Conservation (phyloP, 352 stramenopile genomes). For the Globisporangium megalacanthum region DNA sequence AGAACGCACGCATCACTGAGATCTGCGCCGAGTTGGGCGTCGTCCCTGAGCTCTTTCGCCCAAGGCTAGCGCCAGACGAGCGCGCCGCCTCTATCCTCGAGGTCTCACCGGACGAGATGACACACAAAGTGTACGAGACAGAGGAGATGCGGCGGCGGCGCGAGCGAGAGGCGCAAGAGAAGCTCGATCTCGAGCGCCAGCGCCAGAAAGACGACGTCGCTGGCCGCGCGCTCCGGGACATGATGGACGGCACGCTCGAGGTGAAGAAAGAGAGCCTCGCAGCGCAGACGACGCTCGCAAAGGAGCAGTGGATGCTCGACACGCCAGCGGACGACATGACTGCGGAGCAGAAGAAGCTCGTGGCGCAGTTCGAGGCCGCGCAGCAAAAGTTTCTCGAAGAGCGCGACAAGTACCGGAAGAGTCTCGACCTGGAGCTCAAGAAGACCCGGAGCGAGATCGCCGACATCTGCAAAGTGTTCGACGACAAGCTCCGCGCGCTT, state of each 20-base stretch:
- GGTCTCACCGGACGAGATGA: slow-evolving; percentile 76
- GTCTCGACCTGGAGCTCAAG: slow-evolving; percentile 85
- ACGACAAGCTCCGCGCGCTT: slow-evolving; percentile 74
- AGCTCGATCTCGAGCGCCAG: slow-evolving; percentile 27
- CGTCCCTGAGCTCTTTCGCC: slow-evolving; percentile 35
- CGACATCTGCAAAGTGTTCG: slow-evolving; percentile 78
- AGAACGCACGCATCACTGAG: slow-evolving; percentile 86
- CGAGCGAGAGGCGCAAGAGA: slow-evolving; percentile 33
- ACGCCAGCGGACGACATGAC: slow-evolving; percentile 73
- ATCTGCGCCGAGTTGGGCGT: slow-evolving; percentile 68
- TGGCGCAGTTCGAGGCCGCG: slow-evolving; percentile 57
- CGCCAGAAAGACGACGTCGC: slow-evolving; percentile 82
- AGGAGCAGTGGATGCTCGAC: slow-evolving; percentile 88
- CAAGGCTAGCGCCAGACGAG: slow-evolving; percentile 54
- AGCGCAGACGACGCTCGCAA: slow-evolving; percentile 51
- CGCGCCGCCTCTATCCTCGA: slow-evolving; percentile 59
- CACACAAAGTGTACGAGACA: slow-evolving; percentile 78
- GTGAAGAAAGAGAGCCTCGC: slow-evolving; percentile 78
- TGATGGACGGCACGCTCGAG: slow-evolving; percentile 94
- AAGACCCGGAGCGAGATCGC: slow-evolving; percentile 77
- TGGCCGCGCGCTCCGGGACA: slow-evolving; percentile 78
- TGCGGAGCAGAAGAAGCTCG: slow-evolving; percentile 69
- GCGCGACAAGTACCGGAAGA: slow-evolving; percentile 89
- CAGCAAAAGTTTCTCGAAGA: slow-evolving; percentile 79
- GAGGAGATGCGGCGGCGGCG: slow-evolving; percentile 49